phyloP scores from a whole-genome alignment of 2,329 filamentous ascomycete genomes.

The Sarocladium kiliense region DNA sequence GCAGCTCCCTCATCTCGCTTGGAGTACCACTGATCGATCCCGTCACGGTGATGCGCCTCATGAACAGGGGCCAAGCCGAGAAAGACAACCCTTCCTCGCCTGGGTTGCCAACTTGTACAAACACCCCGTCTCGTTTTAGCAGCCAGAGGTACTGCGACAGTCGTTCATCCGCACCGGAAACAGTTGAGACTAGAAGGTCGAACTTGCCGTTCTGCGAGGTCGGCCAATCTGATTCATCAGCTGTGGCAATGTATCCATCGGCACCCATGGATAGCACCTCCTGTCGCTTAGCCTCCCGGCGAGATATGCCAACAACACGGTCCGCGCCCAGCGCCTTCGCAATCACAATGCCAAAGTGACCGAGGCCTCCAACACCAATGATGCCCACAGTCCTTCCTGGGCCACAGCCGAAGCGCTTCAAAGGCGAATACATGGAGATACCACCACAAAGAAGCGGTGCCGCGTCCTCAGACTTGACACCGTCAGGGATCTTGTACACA shows the following conservation, averaged over 20 bases:
- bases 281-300: slow-evolving; percentile 43
- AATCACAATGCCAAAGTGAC: slow-evolving; percentile 64
- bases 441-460: slow-evolving; percentile 70
- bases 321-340: slow-evolving; percentile 63
- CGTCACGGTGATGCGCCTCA: slow-evolving; percentile 44
- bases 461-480: slow-evolving; percentile 31
- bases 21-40: slow-evolving; percentile 43
- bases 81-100: slow-evolving; percentile 18
- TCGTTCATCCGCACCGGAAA: slow-evolving; percentile 50
- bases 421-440: slow-evolving; percentile 60
- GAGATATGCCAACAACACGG: slow-evolving; percentile 55
- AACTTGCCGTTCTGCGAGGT: slow-evolving; percentile 44
- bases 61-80: slow-evolving; percentile 43
- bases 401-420: slow-evolving; percentile 57
- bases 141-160: slow-evolving; percentile 55
- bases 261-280: slow-evolving; percentile 55
- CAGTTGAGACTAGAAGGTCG: slow-evolving; percentile 55
- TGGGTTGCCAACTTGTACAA: slow-evolving; percentile 55
- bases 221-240: slow-evolving; percentile 50
- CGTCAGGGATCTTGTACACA: slow-evolving; percentile 39
- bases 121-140: slow-evolving; percentile 51
- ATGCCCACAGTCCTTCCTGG: slow-evolving; percentile 64
- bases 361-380: slow-evolving; percentile 62
- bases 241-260: slow-evolving; percentile 39
- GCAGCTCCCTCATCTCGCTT: slow-evolving; percentile 54